Percentiles rank a stretch among this genome's conserved stretches.
These are phyloP conservation scores for Eimeria acervulina DNA, from an alignment of 169 alveolate species.

Conservation along the genomic window DNA sequence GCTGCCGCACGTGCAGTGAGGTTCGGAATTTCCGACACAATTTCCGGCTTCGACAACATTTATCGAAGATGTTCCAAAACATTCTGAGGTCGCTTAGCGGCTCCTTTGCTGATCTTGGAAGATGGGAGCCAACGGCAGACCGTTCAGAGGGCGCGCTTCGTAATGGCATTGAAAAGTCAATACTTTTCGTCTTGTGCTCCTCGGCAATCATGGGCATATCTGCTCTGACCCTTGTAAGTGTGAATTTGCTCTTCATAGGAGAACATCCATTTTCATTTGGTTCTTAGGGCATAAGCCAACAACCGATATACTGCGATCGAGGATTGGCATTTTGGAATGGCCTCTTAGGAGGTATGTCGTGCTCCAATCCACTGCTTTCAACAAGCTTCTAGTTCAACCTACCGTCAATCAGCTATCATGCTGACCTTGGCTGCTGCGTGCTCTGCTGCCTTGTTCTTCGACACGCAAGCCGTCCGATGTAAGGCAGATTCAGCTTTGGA, in stretches of 20 bases:
- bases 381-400: neutral
- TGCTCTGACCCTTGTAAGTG: slow-evolving; percentile 58
- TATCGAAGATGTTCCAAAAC: slow-evolving; percentile 66
- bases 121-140: slow-evolving; percentile 64
- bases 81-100: slow-evolving; percentile 74
- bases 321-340: slow-evolving; percentile 75
- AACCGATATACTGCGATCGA: slow-evolving; percentile 52
- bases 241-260: neutral
- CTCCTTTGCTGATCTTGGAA: slow-evolving; percentile 47
- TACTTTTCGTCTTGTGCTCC: slow-evolving; percentile 65
- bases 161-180: slow-evolving; percentile 57
- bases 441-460: slow-evolving; percentile 69
- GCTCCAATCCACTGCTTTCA: neutral
- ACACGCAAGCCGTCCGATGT: slow-evolving; percentile 68
- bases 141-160: slow-evolving; percentile 67
- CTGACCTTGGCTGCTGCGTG: slow-evolving; percentile 70
- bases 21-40: slow-evolving; percentile 32
- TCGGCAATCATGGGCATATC: slow-evolving; percentile 72
- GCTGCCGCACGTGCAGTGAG: slow-evolving; percentile 70
- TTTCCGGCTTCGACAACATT: slow-evolving; percentile 29
- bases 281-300: slow-evolving; percentile 70
- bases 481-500: neutral
- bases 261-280: neutral
- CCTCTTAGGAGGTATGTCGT: slow-evolving; percentile 60
- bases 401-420: neutral